These are phyloP conservation scores for Auricularia cornea DNA, from an alignment of 768 basidiomycete genomes.

Conservation along the genomic window DNA sequence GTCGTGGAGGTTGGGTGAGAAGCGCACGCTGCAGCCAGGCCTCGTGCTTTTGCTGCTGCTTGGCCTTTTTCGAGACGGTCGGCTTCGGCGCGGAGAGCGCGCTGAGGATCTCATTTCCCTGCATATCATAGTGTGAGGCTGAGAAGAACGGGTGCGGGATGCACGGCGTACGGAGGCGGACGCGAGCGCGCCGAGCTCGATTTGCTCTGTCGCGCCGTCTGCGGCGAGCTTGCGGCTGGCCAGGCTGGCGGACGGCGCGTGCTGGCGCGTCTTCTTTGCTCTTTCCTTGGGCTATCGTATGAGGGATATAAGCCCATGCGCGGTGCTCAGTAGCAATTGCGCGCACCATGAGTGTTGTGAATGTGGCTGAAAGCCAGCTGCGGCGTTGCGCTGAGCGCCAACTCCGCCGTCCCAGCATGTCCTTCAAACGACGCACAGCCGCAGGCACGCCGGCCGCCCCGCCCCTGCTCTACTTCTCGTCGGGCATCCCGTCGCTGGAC, in stretches of 20 bases:
- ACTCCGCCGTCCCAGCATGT: neutral
- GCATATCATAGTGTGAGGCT: neutral
- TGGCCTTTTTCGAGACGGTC: constrained; percentile 53
- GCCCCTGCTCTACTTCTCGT: constrained; percentile 41
- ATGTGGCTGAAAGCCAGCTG: neutral
- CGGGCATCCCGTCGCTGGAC: constrained; percentile 88
- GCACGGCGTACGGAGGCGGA: neutral
- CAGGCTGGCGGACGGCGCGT: neutral
- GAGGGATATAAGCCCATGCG: no score
- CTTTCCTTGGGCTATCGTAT: neutral
- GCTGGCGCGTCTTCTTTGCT: neutral
- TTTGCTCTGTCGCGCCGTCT: constrained; percentile 1
- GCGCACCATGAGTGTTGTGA: neutral
- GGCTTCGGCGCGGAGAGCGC: constrained; percentile 18
- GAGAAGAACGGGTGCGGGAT: neutral
- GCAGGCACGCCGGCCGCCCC: constrained; percentile 11
- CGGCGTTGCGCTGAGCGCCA: neutral
- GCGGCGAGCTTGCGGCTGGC: neutral
- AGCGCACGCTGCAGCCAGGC: constrained; percentile 56
- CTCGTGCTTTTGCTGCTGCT: constrained; percentile 55
- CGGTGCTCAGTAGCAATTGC: neutral
- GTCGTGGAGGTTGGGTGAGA: neutral
- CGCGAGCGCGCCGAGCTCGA: constrained; percentile 1
- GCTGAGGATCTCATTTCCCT: constrained; percentile 41
- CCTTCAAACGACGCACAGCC: neutral